Evolutionary conservation across 2,329 filamentous ascomycete species (phyloP), one percentile per base, ranked within the genome.

Genomic region (Talaromyces sp.): DNA sequence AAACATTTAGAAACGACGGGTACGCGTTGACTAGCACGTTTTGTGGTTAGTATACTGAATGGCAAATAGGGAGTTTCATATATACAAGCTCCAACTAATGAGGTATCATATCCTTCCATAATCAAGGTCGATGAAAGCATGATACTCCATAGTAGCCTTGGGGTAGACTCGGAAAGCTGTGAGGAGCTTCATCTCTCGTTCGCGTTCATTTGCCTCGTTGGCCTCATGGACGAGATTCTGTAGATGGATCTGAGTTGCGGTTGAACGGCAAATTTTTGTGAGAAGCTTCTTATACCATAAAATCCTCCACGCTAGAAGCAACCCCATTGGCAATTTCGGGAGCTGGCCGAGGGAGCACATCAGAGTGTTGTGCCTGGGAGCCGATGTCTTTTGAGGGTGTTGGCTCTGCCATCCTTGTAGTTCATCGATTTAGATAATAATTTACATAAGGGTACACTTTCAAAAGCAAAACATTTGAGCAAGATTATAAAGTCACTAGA

Each of bases 101-200:
- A 68, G 4, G 71, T 67, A 55, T 79, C 75, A 66, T 73, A 78
- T 2, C 76, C 76, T 64, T 78, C 76, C 76, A 78, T 78, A 55
- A 77, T 68, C 27, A 79, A 65, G 7, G 70, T 69, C 0, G 72
- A 70, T 1, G 73, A 77, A 15, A 58, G 30, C 19, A 58, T 11
- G 9, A 58, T 32, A 30, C 39, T 49, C 56, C 56, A 58, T 6
- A 44, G n/a, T 32, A 49, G 56, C 56, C n/a, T 58, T 27, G 4
- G 56, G 56, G 39, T 58, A 58, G 8, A 32, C 25, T 19, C 22
- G 25, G 3, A 58, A 30, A 22, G 39, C 42, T 13, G 42, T 44
- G 9, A n/a, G 27, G 17, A 58, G 42, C 4, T 19, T 22, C 56
- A 58, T 58, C 7, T 36, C 25, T 17, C 44, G 56, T 28, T 58